Percentiles rank a stretch among this genome's conserved stretches.
Conservation (phyloP, 1,139 yeast genomes). For the Protomyces arabidopsidicola region DNA sequence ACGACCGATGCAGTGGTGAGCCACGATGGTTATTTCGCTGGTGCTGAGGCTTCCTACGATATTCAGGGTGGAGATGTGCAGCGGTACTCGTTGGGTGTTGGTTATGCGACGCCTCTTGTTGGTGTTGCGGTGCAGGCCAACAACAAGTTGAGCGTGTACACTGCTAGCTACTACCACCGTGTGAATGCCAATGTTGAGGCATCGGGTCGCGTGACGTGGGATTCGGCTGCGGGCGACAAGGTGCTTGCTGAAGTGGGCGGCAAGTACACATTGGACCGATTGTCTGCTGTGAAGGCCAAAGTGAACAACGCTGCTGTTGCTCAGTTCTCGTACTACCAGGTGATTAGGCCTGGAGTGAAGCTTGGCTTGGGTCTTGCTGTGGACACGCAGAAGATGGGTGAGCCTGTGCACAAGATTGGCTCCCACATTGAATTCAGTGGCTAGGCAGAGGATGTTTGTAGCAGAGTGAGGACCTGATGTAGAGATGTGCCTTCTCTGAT, state of each 20-base stretch:
- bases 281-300: slow-evolving; percentile 69
- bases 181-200: slow-evolving; percentile 88
- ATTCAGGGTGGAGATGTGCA: slow-evolving; percentile 87
- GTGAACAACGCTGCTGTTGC: slow-evolving; percentile 95
- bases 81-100: slow-evolving; percentile 90
- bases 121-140: slow-evolving; percentile 84
- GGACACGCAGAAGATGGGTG: slow-evolving; percentile 61
- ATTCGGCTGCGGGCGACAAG: slow-evolving; percentile 57
- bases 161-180: slow-evolving; percentile 97
- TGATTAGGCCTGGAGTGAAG: slow-evolving; percentile 93
- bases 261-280: slow-evolving; percentile 80
- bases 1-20: slow-evolving; percentile 93
- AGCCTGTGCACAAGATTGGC: slow-evolving; percentile 82
- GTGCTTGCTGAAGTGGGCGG: slow-evolving; percentile 90
- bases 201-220: slow-evolving; percentile 67
- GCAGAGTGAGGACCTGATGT: background rate
- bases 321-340: slow-evolving; percentile 90
- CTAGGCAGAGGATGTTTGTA: background rate
- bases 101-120: slow-evolving; percentile 85
- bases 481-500: too few relatives aligned
- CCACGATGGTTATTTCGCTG: slow-evolving; percentile 94
- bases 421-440: slow-evolving; percentile 29
- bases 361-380: slow-evolving; percentile 91
- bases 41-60: slow-evolving; percentile 97
- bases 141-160: slow-evolving; percentile 81